Base-by-base conservation (phyloP, 2,329 filamentous ascomycete species). In the Fusarium sp. region DNA sequence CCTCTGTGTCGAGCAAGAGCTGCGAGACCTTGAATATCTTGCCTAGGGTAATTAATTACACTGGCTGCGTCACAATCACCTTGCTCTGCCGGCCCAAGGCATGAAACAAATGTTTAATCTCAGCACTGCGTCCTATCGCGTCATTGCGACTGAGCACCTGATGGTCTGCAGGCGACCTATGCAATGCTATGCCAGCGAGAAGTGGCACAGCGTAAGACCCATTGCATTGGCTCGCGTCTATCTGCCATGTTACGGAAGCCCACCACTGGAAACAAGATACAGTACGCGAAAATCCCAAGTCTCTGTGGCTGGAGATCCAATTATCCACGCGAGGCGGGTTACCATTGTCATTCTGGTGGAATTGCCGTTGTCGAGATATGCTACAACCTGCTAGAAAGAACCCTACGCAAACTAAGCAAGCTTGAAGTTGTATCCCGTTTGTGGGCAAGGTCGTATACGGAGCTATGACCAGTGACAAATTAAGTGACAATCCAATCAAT, bases 121-220 rank as follows among this genome's bases (percentile, higher is more conserved):
- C 57, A 57, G 48, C 70, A 53, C 27, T 71, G 70, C 68, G 73
- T 56, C 61, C 55, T 56, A 70, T 73, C 71, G 71, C 71, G 71
- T 73, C 71, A 73, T 73, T 65, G 27, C 50, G 46, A 60, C 48
- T 64, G 61, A 62, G 61, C 71, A 73, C 66, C 71, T 73, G 71
- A 73, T 74, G 68, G 61, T 63, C 56, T 73, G 71, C 71, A 73
- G 61, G 59, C 54, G 46, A 67, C 68, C 41, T 65, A 65, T 65
- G 71, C 70, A 68, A 74, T 73, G 68, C 68, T 52, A 67, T 71
- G 68, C 65, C 63, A 68, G 50, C 66, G 32, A 56, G 51, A 65
- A 63, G 70, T 65, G 71, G 68, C 70, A 71, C 70, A 69, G 71
- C 60, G 30, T 43, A 43, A 66, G 49, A 61, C 60, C 58, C 53